These are phyloP conservation scores for Paraconiothyrium sp. DNA, from an alignment of 2,329 filamentous ascomycete species.

Conservation along the genomic window DNA sequence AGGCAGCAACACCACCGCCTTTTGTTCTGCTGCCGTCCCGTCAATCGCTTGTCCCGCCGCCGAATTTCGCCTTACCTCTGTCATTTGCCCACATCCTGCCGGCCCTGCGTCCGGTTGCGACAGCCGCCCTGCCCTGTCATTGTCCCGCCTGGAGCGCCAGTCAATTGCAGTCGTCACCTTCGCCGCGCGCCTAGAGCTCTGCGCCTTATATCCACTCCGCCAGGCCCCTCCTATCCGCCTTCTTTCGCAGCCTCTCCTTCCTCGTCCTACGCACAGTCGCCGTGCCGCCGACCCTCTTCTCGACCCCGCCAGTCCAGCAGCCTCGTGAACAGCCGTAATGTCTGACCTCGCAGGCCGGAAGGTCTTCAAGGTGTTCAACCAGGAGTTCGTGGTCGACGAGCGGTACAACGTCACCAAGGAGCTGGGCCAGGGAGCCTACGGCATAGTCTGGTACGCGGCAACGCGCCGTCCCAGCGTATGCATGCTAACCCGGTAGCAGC, in stretches of 20 bases:
- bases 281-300: not conserved
- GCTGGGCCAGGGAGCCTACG: slow-evolving; percentile 96
- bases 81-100: slow-evolving; percentile 23
- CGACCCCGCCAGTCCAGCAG: slow-evolving; percentile 12
- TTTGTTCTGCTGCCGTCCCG: slow-evolving; percentile 6
- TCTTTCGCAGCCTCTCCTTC: slow-evolving; percentile 12
- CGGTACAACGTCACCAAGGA: slow-evolving; percentile 99
- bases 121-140: slow-evolving; percentile 33
- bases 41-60: slow-evolving; percentile 28
- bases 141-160: slow-evolving; percentile 23
- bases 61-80: slow-evolving; percentile 25
- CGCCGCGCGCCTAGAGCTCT: slow-evolving; percentile 40
- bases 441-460: slow-evolving; percentile 87
- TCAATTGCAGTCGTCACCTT: slow-evolving; percentile 35
- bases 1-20: slow-evolving; percentile 14
- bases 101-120: slow-evolving; percentile 28
- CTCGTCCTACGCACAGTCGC: slow-evolving; percentile 7
- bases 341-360: slow-evolving; percentile 76
- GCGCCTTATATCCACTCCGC: slow-evolving; percentile 31
- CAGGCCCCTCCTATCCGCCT: slow-evolving; percentile 25
- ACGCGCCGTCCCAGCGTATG: slow-evolving; percentile 11
- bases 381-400: slow-evolving; percentile 98
- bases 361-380: slow-evolving; percentile 80
- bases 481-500: slow-evolving; percentile 60
- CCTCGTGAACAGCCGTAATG: slow-evolving; percentile 54